These are phyloP conservation scores for Podospora fimiseda DNA, from an alignment of 495 filamentous ascomycete species.

Conservation along the genomic window DNA sequence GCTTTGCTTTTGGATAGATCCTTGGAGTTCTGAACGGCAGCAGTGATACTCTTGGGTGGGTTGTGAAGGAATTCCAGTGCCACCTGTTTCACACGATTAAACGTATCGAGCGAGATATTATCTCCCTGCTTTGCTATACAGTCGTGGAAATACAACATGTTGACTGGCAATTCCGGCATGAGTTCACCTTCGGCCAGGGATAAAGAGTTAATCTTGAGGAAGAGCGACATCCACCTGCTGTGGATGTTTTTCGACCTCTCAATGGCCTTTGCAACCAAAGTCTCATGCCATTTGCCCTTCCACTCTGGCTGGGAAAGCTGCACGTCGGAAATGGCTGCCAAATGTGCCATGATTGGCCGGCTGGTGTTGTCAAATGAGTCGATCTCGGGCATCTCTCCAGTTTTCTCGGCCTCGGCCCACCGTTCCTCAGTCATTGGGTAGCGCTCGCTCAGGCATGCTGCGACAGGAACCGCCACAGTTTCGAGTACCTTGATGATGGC, in stretches of 20 bases:
- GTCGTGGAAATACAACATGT: constrained; percentile 3
- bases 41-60: constrained; percentile 13
- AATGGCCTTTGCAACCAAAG: constrained; percentile 15
- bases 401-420: constrained; percentile 24
- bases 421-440: constrained; percentile 16
- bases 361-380: neutral
- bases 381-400: constrained; percentile 9
- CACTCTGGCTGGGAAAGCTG: neutral
- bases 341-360: neutral
- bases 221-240: constrained; percentile 25
- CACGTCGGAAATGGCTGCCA: neutral
- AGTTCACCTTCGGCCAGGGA: constrained; percentile 8
- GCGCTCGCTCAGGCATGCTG: constrained; percentile 30
- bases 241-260: constrained; percentile 18
- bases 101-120: neutral
- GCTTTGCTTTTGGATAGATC: constrained; percentile 13
- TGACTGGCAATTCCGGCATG: constrained; percentile 19
- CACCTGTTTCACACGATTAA: neutral
- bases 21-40: constrained; percentile 10
- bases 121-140: neutral
- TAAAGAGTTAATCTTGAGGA: constrained; percentile 19
- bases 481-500: constrained; percentile 23
- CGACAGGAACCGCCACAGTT: constrained; percentile 24
- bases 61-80: neutral
- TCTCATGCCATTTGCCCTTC: constrained; percentile 9